Base-by-base conservation (phyloP, 1,139 yeast species). In the Hansenula anomala region DNA sequence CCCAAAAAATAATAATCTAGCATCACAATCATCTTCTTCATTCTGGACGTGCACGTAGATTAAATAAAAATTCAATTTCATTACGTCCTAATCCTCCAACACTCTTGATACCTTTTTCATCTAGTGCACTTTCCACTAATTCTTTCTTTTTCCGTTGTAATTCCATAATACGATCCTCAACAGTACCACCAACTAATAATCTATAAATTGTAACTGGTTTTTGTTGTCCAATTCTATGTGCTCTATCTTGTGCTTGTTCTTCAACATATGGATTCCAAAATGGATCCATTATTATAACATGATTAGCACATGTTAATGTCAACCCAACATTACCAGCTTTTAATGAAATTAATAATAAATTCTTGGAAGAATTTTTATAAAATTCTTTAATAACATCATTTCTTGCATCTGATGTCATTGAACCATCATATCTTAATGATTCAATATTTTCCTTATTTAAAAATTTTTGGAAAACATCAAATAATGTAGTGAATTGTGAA, bases 191-290 rank as follows among this genome's bases (percentile, higher is more conserved):
- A 36, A 83, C 74, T 53, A 85, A 71, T 17, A 90, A 63, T 48
- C 88, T 71, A 59, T 89, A 82, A 19, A 90, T 87, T 47, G 61
- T 67, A 13, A 90, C 97, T 32, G 80, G 80, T 41, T 77, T 69
- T 26, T 75, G 73, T 62, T 90, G 98, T 7, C 97, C 96, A 49
- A 90, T 86, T 60, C 98, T 75, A 63, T 92, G 92, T 7, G 94
- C 95, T 49, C 98, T 76, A 59, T 88, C 97, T 75, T 86, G 88
- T 0, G 97, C 97, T 63, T 90, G 97, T 35, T 86, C 95, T 61
- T 90, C 97, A 4, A 90, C 96, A 60, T 74, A 90, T 1, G 97
- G 97, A 56, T 90, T 90, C 97, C 97, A 90, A 58, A 88, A 90
- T 14, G 97, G 97, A 58, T 90, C 97, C 69, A 87, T 74, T 12